Evolutionary conservation across 306 rosid genomes (phyloP).

Genomic region (Dryas alaskensis): DNA sequence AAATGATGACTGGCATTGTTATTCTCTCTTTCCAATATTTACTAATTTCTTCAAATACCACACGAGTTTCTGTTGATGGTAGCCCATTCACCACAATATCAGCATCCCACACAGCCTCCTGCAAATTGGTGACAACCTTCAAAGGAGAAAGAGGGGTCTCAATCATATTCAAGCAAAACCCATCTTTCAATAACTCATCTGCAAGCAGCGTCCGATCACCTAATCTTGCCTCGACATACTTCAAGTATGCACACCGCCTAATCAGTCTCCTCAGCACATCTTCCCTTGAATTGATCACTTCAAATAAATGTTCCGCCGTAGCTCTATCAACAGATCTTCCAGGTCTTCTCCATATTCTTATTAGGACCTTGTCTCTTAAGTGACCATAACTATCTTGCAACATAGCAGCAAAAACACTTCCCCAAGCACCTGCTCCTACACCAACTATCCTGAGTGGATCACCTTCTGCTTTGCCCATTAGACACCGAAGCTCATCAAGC

Average conservation of each 20-base stretch:
- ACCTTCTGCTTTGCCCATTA: constrained; percentile 70
- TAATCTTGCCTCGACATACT: constrained; percentile 85
- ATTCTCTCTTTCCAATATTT: constrained; percentile 90
- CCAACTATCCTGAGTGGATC: constrained; percentile 90
- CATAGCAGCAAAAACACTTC: constrained; percentile 88
- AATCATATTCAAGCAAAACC: constrained; percentile 90
- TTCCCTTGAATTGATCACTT: constrained; percentile 91
- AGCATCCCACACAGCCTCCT: constrained; percentile 99
- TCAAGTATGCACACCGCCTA: constrained; percentile 87
- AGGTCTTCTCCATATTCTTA: constrained; percentile 87
- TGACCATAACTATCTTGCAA: constrained; percentile 78
- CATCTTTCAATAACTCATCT: constrained; percentile 93
- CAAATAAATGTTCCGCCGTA: constrained; percentile 80
- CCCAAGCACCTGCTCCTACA: constrained; percentile 99
- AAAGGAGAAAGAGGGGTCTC: constrained; percentile 91
- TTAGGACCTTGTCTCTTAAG: constrained; percentile 63
- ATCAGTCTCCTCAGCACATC: constrained; percentile 88
- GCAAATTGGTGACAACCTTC: constrained; percentile 91
- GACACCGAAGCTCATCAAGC: constrained; percentile 71
- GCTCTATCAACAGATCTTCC: constrained; percentile 75
- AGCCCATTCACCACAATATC: constrained; percentile 86
- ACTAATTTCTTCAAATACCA: constrained; percentile 73
- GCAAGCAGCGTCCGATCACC: constrained; percentile 80
- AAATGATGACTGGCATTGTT: constrained; percentile 69
- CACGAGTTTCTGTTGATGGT: constrained; percentile 81